Conservation (phyloP, 2,329 filamentous ascomycete genomes). For the Corniculantispora saksenae region DNA sequence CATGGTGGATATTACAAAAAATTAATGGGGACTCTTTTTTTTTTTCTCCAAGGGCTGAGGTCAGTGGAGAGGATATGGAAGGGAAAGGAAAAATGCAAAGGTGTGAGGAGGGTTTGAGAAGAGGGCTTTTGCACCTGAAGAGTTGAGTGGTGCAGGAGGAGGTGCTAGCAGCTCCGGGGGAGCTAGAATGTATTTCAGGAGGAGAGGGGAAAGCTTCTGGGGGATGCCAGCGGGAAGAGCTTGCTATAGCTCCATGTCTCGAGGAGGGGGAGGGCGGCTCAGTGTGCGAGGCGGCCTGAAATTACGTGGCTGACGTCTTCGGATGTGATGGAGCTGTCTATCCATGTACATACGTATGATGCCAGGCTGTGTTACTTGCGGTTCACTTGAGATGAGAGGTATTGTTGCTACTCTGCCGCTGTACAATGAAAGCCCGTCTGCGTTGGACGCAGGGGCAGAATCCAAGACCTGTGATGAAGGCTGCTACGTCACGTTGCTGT, state of each 20-base stretch:
- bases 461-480: background rate
- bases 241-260: background rate
- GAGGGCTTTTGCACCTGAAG: conserved; percentile 10
- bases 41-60: background rate
- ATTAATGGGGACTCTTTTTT: conserved; percentile 21
- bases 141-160: conserved; percentile 2
- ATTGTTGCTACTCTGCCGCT: background rate
- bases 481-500: background rate
- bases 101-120: conserved; percentile 17
- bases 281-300: conserved; percentile 5
- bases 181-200: background rate
- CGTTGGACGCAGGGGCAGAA: background rate
- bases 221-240: too few relatives aligned
- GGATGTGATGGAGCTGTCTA: conserved; percentile 7
- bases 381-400: background rate
- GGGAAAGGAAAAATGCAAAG: conserved; percentile 8
- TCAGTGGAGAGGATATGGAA: conserved; percentile 19
- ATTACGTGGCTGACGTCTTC: conserved; percentile 19
- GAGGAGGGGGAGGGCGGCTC: background rate
- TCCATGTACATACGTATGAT: background rate
- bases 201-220: background rate
- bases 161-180: background rate
- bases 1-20: conserved; percentile 47
- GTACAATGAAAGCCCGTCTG: background rate
- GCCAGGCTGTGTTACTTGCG: background rate